Conservation (phyloP, 1,284 basidiomycete genomes). For the Volvariella volvacea region DNA sequence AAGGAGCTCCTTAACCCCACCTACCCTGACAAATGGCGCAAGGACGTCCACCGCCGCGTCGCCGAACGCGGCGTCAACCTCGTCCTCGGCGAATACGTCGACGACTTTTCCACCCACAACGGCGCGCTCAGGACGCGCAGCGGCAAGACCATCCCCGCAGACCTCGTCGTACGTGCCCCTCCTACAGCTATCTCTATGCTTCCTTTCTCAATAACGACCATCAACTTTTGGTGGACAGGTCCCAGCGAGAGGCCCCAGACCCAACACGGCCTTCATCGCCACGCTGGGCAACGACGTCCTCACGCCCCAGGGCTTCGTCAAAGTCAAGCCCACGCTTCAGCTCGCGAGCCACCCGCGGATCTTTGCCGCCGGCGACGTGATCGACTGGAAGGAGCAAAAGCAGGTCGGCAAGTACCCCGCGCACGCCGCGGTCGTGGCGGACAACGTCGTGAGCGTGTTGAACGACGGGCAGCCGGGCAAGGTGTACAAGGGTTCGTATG, state of each 20-base stretch:
- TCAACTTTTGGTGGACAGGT: conserved; percentile 26
- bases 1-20: conserved; percentile 40
- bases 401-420: conserved; percentile 38
- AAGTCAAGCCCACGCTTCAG: conserved; percentile 46
- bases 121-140: conserved; percentile 36
- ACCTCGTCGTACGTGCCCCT: conserved; percentile 41
- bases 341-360: conserved; percentile 37
- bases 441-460: conserved; percentile 40
- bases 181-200: background rate
- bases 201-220: conserved; percentile 3
- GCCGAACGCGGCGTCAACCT: conserved; percentile 35
- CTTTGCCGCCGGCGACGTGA: conserved; percentile 54
- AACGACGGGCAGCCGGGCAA: conserved; percentile 23
- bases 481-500: conserved; percentile 39
- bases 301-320: conserved; percentile 34
- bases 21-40: conserved; percentile 49
- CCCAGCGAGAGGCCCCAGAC: conserved; percentile 36
- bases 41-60: conserved; percentile 31
- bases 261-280: conserved; percentile 42
- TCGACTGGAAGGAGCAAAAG: conserved; percentile 51
- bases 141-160: conserved; percentile 39
- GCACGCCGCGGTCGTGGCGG: conserved; percentile 35
- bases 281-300: conserved; percentile 34
- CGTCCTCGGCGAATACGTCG: conserved; percentile 41
- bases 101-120: conserved; percentile 19